Evolutionary conservation across 148 eudicot species (phyloP).

Genomic region (Camellia sinensis): DNA sequence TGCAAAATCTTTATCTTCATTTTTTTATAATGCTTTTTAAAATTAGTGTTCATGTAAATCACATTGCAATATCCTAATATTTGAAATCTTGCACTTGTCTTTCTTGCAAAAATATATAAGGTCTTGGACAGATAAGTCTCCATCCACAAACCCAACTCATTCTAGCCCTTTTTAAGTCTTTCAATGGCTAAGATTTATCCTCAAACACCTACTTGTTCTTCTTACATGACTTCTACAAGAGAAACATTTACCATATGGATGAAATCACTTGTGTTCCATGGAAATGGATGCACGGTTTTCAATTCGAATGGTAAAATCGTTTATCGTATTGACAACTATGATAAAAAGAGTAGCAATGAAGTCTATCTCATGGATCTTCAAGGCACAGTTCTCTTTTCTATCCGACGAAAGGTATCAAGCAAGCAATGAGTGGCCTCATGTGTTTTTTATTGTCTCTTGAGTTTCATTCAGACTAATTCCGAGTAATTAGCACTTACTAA

Average conservation of each 20-base stretch:
- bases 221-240: constrained; percentile 17
- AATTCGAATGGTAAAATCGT: constrained; percentile 57
- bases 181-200: constrained; percentile 50
- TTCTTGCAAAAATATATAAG: background rate
- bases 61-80: background rate
- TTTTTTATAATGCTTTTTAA: background rate
- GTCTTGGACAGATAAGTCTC: background rate
- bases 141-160: background rate
- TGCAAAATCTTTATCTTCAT: background rate
- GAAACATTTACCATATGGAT: constrained; percentile 76
- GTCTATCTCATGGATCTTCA: constrained; percentile 74
- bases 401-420: constrained; percentile 49
- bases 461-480: too few species aligned
- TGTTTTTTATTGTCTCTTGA: too few species aligned
- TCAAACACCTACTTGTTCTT: constrained; percentile 19
- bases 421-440: background rate
- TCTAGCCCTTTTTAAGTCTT: background rate
- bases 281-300: constrained; percentile 73
- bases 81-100: background rate
- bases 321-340: constrained; percentile 79
- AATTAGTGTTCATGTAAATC: background rate
- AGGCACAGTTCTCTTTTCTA: constrained; percentile 64
- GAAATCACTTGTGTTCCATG: constrained; percentile 66
- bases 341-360: constrained; percentile 40
- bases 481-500: too few species aligned